Evolutionary conservation across 306 rosid genomes (phyloP).

Genomic region (Albizia julibrissin): DNA sequence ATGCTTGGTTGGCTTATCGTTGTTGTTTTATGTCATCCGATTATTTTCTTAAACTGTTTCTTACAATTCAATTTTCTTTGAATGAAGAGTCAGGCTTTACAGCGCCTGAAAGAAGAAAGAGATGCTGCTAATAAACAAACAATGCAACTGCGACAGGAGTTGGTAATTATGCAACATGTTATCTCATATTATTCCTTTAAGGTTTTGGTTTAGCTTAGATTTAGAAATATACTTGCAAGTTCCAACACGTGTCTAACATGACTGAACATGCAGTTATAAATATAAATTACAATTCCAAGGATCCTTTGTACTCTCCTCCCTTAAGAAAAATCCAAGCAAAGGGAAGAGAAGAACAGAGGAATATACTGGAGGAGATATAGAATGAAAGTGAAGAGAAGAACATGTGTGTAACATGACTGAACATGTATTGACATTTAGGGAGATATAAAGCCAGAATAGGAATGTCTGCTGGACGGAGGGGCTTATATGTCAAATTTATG

Average conservation of each 20-base stretch:
- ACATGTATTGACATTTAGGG: not conserved
- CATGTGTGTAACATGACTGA: not conserved
- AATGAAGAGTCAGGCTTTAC: conserved; percentile 51
- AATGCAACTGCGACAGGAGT: conserved; percentile 78
- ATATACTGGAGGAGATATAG: too few relatives aligned
- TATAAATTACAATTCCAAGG: too few relatives aligned
- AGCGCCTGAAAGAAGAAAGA: conserved; percentile 79
- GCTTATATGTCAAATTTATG: not conserved
- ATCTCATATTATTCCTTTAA: conserved; percentile 5
- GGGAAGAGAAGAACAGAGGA: too few relatives aligned
- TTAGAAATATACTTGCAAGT: not conserved
- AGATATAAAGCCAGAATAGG: not conserved
- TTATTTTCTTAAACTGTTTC: conserved; percentile 16
- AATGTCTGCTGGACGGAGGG: not conserved
- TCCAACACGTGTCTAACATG: too few relatives aligned
- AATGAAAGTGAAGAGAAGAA: too few relatives aligned
- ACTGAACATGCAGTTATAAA: too few relatives aligned
- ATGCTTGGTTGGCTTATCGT: not conserved
- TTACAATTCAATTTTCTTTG: conserved; percentile 27
- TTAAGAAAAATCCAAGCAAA: too few relatives aligned
- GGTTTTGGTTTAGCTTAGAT: conserved; percentile 12
- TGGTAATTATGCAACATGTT: conserved; percentile 51
- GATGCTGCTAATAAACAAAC: conserved; percentile 75
- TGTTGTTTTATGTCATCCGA: conserved; percentile 18
- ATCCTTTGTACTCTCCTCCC: too few relatives aligned